These are phyloP conservation scores for Fraxinus greggii DNA, from an alignment of 305 asterid species.

Conservation along the genomic window DNA sequence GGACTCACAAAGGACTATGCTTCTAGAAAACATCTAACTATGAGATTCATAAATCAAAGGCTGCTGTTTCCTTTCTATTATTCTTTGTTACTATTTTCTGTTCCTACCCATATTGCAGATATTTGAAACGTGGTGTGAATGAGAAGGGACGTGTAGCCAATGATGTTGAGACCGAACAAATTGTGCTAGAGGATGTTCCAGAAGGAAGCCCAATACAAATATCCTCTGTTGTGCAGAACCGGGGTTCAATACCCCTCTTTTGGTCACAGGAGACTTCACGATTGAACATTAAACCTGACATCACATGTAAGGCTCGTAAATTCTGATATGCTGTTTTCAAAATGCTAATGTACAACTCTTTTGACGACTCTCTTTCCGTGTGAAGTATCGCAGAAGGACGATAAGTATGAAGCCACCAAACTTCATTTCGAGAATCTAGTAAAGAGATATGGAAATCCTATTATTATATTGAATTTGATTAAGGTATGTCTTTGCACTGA, in stretches of 20 bases:
- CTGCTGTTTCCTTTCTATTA: background rate
- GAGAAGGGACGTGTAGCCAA: conserved; percentile 95
- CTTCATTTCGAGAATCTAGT: conserved; percentile 90
- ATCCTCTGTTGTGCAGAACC: conserved; percentile 79
- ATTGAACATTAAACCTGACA: conserved; percentile 80
- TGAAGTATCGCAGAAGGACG: conserved; percentile 83
- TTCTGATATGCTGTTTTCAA: conserved; percentile 11
- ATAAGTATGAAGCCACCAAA: conserved; percentile 71
- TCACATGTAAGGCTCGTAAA: conserved; percentile 55
- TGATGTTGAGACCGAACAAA: conserved; percentile 97
- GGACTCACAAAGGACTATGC: conserved; percentile 1
- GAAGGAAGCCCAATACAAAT: conserved; percentile 56
- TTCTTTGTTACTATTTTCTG: background rate
- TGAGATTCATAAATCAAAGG: background rate
- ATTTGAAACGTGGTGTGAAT: conserved; percentile 83
- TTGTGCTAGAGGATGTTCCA: conserved; percentile 63
- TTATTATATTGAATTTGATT: conserved; percentile 79
- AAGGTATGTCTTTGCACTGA: conserved; percentile 53
- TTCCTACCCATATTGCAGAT: conserved; percentile 41
- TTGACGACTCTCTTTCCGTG: conserved; percentile 23
- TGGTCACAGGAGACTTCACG: conserved; percentile 96
- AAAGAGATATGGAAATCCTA: conserved; percentile 90
- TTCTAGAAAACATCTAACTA: background rate
- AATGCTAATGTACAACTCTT: conserved; percentile 16
- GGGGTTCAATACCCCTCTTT: conserved; percentile 96